Evolutionary conservation across 345 rosid species (phyloP).

Genomic region (Citrus glauca): DNA sequence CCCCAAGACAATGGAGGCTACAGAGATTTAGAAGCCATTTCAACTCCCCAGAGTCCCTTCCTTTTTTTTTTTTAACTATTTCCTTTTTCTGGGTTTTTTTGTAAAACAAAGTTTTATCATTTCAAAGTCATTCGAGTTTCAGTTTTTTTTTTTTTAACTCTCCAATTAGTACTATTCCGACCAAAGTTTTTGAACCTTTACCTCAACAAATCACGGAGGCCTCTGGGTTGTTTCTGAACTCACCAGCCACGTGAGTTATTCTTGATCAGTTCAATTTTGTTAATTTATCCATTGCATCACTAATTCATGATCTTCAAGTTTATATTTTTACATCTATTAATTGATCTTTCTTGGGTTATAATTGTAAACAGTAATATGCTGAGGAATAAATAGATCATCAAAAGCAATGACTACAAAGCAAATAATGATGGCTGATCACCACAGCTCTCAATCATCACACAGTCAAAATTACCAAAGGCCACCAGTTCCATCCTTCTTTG

Average conservation of each 20-base stretch:
- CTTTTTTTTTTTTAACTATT: neutral
- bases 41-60: constrained; percentile 11
- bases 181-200: too few species aligned
- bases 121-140: neutral
- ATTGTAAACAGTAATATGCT: constrained; percentile 32
- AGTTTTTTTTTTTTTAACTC: neutral
- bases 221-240: neutral
- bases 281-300: neutral
- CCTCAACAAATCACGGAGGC: neutral
- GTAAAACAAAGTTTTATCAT: neutral
- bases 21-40: constrained; percentile 35
- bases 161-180: neutral
- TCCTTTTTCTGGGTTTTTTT: constrained; percentile 1
- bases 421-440: constrained; percentile 50
- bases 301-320: neutral
- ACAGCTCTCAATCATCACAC: constrained; percentile 32
- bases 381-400: constrained; percentile 36
- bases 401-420: constrained; percentile 55
- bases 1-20: constrained; percentile 32
- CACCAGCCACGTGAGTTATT: constrained; percentile 20
- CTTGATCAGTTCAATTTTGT: neutral
- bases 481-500: constrained; percentile 35
- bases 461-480: constrained; percentile 25
- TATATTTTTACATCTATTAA: neutral
- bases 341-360: neutral